Base-by-base conservation (phyloP, 352 stramenopile species). In the Phytophthora tentaculata region DNA sequence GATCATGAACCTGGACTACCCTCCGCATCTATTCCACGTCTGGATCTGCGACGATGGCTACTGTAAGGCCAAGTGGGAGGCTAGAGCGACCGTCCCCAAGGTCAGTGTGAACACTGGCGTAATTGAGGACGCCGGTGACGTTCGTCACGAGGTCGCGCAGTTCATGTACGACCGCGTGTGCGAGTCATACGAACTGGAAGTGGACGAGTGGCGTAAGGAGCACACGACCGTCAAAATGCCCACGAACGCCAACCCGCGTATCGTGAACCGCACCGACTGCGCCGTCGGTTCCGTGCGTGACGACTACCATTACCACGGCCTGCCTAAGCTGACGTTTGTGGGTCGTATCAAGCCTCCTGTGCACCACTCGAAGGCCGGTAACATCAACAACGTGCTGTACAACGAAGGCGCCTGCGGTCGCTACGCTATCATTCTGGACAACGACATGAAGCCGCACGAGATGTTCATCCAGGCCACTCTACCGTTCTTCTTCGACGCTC, bases 331-430 rank as follows among this genome's bases (percentile, higher is more conserved):
- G 24, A 88, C 81, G 35, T 91, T 89, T 51, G 71, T 83, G 0
- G 80, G 83, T 16, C 80, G 83, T 41, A 88, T 91, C 73, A 91
- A 89, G 57, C 81, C 83, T 14, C 81, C 77, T 32, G 78, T 89
- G 10, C 85, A 94, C 67, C 85, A 94, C 73, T 83, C 71, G 28
- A 94, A 94, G 63, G 85, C 85, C 16, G 85, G 83, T 10, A 94
- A 94, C 73, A 90, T 91, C 62, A 94, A 94, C 79, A 92, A 94
- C 51, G 81, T 89, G 37, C 68, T 94, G 6, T 90, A 92, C 77
- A 91, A 94, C 52, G 85, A 94, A 69, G 80, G 81, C n/a, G 81
- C 83, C 13, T 79, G 63, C 43, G 83, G 82, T 9, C 81, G 83
- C 20, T 91, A 92, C 61, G 81, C 79, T 24, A 86, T 94, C 48